Evolutionary conservation across 768 basidiomycete genomes (phyloP).

Genomic region (Leccinum variicolor): DNA sequence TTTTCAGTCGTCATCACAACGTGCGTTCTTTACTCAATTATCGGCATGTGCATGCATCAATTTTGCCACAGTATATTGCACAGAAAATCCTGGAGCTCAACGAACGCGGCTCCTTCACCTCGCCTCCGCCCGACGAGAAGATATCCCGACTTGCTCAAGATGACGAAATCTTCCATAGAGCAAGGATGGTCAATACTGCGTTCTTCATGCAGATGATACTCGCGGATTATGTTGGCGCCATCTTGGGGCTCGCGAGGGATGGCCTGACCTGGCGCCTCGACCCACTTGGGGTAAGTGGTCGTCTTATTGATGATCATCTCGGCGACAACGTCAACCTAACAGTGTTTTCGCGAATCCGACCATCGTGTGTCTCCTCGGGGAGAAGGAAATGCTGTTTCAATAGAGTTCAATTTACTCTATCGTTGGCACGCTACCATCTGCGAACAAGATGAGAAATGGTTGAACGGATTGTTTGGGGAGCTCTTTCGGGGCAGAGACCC

Average conservation of each 20-base stretch:
- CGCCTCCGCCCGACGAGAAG: constrained; percentile 16
- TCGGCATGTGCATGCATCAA: constrained; percentile 3
- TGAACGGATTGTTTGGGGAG: constrained; percentile 42
- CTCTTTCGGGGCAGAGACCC: constrained; percentile 42
- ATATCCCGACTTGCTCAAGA: constrained; percentile 47
- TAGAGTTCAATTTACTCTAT: constrained; percentile 67
- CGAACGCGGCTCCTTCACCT: constrained; percentile 48
- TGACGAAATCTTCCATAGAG: constrained; percentile 72
- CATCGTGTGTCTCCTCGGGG: constrained; percentile 61
- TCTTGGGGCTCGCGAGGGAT: constrained; percentile 67
- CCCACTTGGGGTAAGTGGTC: constrained; percentile 50
- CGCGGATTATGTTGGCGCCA: constrained; percentile 70
- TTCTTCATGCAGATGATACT: constrained; percentile 71
- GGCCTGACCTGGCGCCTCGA: constrained; percentile 64
- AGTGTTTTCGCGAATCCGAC: constrained; percentile 48
- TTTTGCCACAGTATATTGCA: constrained; percentile 55
- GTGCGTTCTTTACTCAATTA: constrained; percentile 34
- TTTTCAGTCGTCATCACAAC: constrained; percentile 74
- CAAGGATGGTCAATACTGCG: constrained; percentile 70
- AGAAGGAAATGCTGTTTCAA: constrained; percentile 69
- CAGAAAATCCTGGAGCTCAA: constrained; percentile 66
- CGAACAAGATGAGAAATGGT: constrained; percentile 53
- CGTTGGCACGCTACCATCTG: constrained; percentile 67
- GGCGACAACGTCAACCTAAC: neutral
- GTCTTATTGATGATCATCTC: neutral